Conservation (phyloP, 495 filamentous ascomycete genomes). For the Annulohypoxylon stygium region DNA sequence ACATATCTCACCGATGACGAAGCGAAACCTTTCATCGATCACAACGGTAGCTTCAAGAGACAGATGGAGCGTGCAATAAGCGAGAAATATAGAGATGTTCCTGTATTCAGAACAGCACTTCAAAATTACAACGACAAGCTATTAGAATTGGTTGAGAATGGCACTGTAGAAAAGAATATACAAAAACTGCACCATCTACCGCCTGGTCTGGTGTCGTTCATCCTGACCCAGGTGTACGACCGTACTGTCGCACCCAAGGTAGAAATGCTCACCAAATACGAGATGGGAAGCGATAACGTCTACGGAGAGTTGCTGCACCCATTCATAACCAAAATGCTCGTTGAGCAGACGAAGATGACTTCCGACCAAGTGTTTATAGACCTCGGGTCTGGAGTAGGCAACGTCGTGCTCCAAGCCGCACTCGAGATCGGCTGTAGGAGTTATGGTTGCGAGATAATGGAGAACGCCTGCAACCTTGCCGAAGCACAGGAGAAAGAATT, state of each 20-base stretch:
- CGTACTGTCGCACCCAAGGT: constrained; percentile 92
- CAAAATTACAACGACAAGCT: constrained; percentile 81
- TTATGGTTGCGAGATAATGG: constrained; percentile 97
- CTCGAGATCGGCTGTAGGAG: constrained; percentile 93
- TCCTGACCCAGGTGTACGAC: constrained; percentile 88
- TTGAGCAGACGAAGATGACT: constrained; percentile 78
- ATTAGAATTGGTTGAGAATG: constrained; percentile 68
- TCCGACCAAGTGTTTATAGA: constrained; percentile 91
- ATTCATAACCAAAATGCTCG: constrained; percentile 83
- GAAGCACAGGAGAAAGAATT: constrained; percentile 91
- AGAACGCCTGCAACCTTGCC: constrained; percentile 85
- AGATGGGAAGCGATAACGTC: constrained; percentile 89
- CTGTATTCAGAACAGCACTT: constrained; percentile 76
- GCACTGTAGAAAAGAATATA: constrained; percentile 77
- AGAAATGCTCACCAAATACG: constrained; percentile 81
- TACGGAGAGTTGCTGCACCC: constrained; percentile 92
- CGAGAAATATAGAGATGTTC: constrained; percentile 71
- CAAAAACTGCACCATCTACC: constrained; percentile 72
- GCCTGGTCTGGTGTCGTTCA: constrained; percentile 79
- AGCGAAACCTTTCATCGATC: constrained; percentile 75
- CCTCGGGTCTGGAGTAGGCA: constrained; percentile 93
- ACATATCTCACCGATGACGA: constrained; percentile 79
- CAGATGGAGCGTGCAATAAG: constrained; percentile 76
- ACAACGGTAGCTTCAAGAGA: constrained; percentile 77
- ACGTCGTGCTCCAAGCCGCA: constrained; percentile 94